These are phyloP conservation scores for Trematosphaeria pertusa DNA, from an alignment of 2,329 filamentous ascomycete species.

Conservation along the genomic window DNA sequence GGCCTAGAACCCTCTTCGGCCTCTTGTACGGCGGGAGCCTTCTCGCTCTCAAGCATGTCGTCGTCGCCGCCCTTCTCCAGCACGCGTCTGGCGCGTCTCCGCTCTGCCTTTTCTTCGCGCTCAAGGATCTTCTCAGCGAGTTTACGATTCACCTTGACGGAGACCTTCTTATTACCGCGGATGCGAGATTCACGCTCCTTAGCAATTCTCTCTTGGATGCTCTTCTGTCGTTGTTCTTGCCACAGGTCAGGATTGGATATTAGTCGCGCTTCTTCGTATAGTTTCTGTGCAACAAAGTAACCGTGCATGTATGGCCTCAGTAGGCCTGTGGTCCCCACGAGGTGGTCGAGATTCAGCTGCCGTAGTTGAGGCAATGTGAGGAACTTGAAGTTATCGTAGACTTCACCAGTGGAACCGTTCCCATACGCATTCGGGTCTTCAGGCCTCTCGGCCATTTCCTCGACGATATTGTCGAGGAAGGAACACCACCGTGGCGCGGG, in stretches of 20 bases:
- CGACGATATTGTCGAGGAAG: slow-evolving; percentile 96
- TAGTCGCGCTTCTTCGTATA: slow-evolving; percentile 93
- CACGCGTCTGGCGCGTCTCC: slow-evolving; percentile 54
- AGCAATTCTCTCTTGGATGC: slow-evolving; percentile 92
- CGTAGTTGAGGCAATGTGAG: slow-evolving; percentile 86
- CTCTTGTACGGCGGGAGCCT: slow-evolving; percentile 26
- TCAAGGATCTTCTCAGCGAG: slow-evolving; percentile 69
- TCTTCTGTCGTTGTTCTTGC: slow-evolving; percentile 90
- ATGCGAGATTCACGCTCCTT: slow-evolving; percentile 97
- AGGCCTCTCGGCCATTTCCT: slow-evolving; percentile 92
- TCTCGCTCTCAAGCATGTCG: slow-evolving; percentile 42
- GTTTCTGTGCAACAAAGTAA: slow-evolving; percentile 92
- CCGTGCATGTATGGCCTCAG: slow-evolving; percentile 98
- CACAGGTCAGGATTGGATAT: slow-evolving; percentile 94
- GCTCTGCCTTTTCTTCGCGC: slow-evolving; percentile 71
- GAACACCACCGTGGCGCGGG: slow-evolving; percentile 95
- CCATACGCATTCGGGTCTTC: slow-evolving; percentile 66
- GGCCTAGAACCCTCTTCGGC: slow-evolving; percentile 57
- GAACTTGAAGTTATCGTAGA: slow-evolving; percentile 99
- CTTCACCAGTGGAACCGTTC: slow-evolving; percentile 70
- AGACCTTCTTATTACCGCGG: slow-evolving; percentile 89
- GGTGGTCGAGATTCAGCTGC: slow-evolving; percentile 82
- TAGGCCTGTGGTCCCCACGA: slow-evolving; percentile 88
- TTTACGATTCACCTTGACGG: slow-evolving; percentile 86
- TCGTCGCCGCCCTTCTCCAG: slow-evolving; percentile 68